Percentiles rank a stretch among this genome's conserved stretches.
Conservation (phyloP, 2,329 filamentous ascomycete species). For the Hyphodiscus sp. region DNA sequence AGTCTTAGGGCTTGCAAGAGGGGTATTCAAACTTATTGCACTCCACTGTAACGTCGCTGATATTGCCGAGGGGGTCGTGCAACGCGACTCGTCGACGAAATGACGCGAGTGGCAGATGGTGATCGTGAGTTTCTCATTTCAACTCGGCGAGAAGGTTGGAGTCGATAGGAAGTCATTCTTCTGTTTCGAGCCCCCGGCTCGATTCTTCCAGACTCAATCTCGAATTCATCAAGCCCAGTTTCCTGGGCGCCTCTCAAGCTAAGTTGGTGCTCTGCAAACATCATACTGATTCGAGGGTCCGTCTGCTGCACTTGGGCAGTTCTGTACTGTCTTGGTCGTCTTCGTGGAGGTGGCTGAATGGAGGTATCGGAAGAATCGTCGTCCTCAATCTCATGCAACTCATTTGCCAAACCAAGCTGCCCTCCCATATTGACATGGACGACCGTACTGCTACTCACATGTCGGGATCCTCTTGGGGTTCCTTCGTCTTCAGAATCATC, state of each 20-base stretch:
- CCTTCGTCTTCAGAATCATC: neutral
- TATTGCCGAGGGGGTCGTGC: conserved; percentile 19
- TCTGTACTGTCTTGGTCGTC: conserved; percentile 14
- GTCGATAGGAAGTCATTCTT: conserved; percentile 4
- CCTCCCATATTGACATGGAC: conserved; percentile 5
- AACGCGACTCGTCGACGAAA: conserved; percentile 18
- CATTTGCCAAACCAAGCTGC: conserved; percentile 21
- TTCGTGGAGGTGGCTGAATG: conserved; percentile 19
- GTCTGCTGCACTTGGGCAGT: conserved; percentile 20
- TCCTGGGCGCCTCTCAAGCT: conserved; percentile 14
- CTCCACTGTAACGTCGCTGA: conserved; percentile 2
- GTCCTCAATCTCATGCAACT: conserved; percentile 22
- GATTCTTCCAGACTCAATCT: conserved; percentile 2
- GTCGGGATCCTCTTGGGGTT: neutral
- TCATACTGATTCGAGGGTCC: conserved; percentile 26
- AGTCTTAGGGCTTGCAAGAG: too few species aligned
- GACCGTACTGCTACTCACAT: conserved; percentile 1
- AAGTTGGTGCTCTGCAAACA: conserved; percentile 28
- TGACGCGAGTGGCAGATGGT: conserved; percentile 20
- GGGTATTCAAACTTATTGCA: too few species aligned
- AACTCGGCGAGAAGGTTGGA: conserved; percentile 11
- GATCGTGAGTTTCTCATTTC: conserved; percentile 23
- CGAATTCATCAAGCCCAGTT: conserved; percentile 12
- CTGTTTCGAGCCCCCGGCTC: conserved; percentile 7
- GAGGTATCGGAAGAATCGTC: conserved; percentile 24